Percentiles rank a stretch among this genome's conserved stretches.
phyloP scores from a whole-genome alignment of 2,329 filamentous ascomycete species.

The Aspergillus sp. region DNA sequence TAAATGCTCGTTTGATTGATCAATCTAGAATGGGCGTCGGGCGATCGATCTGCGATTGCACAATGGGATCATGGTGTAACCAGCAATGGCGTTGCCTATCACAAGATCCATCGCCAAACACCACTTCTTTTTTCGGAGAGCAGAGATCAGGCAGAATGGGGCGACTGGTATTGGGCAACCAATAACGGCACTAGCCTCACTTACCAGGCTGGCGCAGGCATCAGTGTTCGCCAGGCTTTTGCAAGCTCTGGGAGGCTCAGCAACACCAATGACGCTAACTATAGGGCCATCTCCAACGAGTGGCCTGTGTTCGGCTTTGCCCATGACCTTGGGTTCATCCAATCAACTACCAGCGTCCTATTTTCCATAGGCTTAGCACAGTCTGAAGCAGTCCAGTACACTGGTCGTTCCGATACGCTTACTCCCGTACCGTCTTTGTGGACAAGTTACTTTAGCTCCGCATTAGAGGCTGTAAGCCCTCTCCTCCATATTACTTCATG shows the following conservation, averaged over 20 bases:
- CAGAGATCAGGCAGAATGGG: conserved; percentile 57
- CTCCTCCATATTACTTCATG: too few relatives aligned
- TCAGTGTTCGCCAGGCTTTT: conserved; percentile 54
- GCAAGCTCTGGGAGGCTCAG: conserved; percentile 47
- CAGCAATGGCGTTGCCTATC: conserved; percentile 62
- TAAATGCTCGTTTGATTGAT: conserved; percentile 13
- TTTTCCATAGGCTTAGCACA: conserved; percentile 58
- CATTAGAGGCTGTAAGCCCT: conserved; percentile 39
- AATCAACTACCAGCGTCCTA: conserved; percentile 43
- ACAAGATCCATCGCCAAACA: conserved; percentile 57
- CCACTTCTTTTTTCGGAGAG: conserved; percentile 54
- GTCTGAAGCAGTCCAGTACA: conserved; percentile 55
- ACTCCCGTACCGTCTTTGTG: conserved; percentile 52
- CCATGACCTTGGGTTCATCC: conserved; percentile 53
- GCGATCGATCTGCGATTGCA: conserved; percentile 60
- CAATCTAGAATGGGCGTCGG: conserved; percentile 70
- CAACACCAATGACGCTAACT: conserved; percentile 54
- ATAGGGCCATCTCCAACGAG: conserved; percentile 52
- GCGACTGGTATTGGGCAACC: conserved; percentile 59
- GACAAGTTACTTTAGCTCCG: conserved; percentile 53
- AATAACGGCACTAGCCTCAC: conserved; percentile 46
- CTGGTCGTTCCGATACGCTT: conserved; percentile 44
- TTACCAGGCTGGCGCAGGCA: conserved; percentile 54
- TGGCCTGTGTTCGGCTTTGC: conserved; percentile 62
- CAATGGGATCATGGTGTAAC: conserved; percentile 65